Base-by-base conservation (phyloP, 257 asterid species). In the Salvia rosmarinus region DNA sequence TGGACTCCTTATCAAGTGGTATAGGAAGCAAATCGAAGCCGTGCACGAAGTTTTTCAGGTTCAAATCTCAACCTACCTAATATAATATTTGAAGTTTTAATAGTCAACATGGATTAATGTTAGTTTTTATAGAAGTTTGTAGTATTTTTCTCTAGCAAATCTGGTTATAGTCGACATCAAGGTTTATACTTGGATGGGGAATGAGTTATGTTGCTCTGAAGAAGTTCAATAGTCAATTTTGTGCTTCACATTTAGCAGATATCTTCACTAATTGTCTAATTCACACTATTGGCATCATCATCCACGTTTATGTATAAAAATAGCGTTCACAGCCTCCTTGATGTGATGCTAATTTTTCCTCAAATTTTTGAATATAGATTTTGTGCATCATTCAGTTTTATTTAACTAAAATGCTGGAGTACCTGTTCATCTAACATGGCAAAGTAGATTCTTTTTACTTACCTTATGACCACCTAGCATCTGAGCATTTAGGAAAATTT, bases 21-120 rank as follows among this genome's bases (percentile, higher is more conserved):
- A 82, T 87, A 89, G 98, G 98, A 82, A 92, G 95, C 96, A 92
- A 92, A 92, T 85, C 89, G 84, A 92, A 92, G 98, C 96, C 98
- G 74, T 92, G 98, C 95, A 92, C 93, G 89, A 92, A 92, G 96
- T 92, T 86, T 88, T 92, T 88, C 98, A 92, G 98, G 98, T 92
- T 88, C 83, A 79, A 78, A 84, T 92, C 95, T 88, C 81, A 76
- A 82, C 85, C 78, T 82, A 78, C 81, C 82, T 73, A 86, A 89
- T 81, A 64, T 62, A 59, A 59, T 73, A 75, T 57, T 59, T 47
- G 32, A 68, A 67, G 72, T 74, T 72, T 60, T 63, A 62, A 59
- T 76, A 72, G 46, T 47, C 23, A 44, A 75, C 72, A 34, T 14
- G 57, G 49, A 8, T 23, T 34, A 65, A 50, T 70, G 56, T 35